Percentiles rank a stretch among this genome's conserved stretches.
Conservation (phyloP, 2,329 filamentous ascomycete species). For the Fusarium anthophilum region DNA sequence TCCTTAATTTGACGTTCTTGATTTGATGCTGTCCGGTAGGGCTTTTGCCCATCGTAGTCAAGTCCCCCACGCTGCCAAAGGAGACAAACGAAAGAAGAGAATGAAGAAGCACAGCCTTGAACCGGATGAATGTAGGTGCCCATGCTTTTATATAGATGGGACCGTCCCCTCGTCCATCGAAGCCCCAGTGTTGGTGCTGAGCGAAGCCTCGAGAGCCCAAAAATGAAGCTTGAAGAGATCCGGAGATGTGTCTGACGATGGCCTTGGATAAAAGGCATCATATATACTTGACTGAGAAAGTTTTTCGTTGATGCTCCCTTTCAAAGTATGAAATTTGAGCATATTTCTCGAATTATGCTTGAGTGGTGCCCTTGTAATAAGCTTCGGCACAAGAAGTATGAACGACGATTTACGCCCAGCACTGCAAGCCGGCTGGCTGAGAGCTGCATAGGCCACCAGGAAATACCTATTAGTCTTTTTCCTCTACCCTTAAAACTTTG, state of each 20-base stretch:
- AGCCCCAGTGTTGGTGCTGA: not conserved
- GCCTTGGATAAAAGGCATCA: not conserved
- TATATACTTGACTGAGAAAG: not conserved
- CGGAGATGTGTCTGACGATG: not conserved
- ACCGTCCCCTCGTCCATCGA: too few relatives aligned
- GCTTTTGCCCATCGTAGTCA: not conserved
- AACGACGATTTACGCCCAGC: too few relatives aligned
- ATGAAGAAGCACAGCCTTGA: not conserved
- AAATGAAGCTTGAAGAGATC: not conserved
- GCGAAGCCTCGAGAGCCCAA: not conserved
- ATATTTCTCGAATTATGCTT: not conserved
- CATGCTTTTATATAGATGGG: not conserved
- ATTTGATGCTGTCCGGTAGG: not conserved
- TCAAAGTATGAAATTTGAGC: too few relatives aligned
- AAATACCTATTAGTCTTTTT: not conserved
- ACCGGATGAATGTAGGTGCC: rapidly evolving
- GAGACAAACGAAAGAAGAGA: not conserved
- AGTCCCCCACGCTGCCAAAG: not conserved
- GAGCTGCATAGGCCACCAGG: not conserved
- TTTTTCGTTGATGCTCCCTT: rapidly evolving
- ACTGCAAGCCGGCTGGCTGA: not conserved
- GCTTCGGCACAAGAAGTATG: not conserved
- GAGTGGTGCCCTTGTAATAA: not conserved
- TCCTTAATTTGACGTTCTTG: not conserved
- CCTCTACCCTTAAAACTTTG: not conserved